Conservation (phyloP, 768 basidiomycete genomes). For the Mycena chlorophos region DNA sequence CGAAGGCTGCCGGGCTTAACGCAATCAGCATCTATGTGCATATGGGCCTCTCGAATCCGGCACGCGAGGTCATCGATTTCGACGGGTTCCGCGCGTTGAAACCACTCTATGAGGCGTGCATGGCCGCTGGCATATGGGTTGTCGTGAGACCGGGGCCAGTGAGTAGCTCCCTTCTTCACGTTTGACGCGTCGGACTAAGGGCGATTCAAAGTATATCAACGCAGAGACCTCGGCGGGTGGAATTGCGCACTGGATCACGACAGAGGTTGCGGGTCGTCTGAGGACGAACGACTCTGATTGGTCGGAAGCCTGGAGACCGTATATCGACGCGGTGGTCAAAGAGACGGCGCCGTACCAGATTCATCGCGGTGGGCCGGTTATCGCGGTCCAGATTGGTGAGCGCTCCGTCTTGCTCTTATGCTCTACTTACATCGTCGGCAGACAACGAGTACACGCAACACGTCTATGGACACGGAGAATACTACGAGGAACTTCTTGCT, state of each 20-base stretch:
- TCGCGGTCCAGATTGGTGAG: conserved; percentile 24
- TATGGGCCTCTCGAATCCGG: conserved; percentile 77
- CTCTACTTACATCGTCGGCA: conserved; percentile 24
- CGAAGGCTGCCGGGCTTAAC: conserved; percentile 80
- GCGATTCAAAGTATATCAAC: conserved; percentile 58
- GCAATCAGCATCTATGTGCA: conserved; percentile 77
- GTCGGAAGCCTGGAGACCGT: conserved; percentile 68
- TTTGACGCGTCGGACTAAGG: conserved; percentile 29
- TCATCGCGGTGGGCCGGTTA: conserved; percentile 70
- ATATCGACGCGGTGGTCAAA: conserved; percentile 65
- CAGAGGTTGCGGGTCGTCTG: conserved; percentile 60
- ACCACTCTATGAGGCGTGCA: conserved; percentile 74
- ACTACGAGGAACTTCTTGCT: conserved; percentile 62
- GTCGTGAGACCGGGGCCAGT: conserved; percentile 70
- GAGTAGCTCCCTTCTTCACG: not conserved
- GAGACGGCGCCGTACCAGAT: conserved; percentile 68
- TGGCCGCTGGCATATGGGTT: conserved; percentile 73
- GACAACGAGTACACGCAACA: conserved; percentile 77
- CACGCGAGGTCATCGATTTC: conserved; percentile 74
- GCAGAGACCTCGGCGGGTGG: conserved; percentile 83
- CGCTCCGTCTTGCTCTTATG: not conserved
- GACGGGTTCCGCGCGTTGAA: conserved; percentile 65
- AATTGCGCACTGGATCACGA: conserved; percentile 67
- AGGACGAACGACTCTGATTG: conserved; percentile 78
- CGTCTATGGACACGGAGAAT: conserved; percentile 45